phyloP scores from a whole-genome alignment of 1,284 basidiomycete genomes.

The Rhizoctonia solani region DNA sequence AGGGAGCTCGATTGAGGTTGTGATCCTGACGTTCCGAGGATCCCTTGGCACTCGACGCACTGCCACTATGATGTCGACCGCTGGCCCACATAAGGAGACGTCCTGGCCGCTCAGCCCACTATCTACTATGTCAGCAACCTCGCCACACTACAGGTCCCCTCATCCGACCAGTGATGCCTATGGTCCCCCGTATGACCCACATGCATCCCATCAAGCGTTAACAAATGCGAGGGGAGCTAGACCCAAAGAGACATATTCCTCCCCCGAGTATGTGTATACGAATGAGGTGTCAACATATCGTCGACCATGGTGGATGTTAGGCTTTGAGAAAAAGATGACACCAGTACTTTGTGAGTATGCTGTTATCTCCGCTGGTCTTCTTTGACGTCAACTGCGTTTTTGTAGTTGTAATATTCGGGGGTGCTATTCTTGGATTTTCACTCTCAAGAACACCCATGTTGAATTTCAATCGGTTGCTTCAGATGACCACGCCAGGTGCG shows the following conservation, averaged over 20 bases:
- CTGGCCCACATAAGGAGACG: slow-evolving; percentile 1
- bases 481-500: slow-evolving; percentile 35
- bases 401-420: slow-evolving; percentile 36
- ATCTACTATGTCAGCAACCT: neutral
- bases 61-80: neutral
- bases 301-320: slow-evolving; percentile 34
- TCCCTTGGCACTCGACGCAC: neutral
- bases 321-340: slow-evolving; percentile 35
- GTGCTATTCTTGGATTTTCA: slow-evolving; percentile 36
- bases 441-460: slow-evolving; percentile 33
- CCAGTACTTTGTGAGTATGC: slow-evolving; percentile 26
- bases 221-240: too few species aligned
- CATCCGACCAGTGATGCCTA: neutral
- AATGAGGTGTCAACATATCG: neutral
- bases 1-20: too few species aligned
- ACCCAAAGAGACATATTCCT: too few species aligned
- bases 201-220: too few species aligned
- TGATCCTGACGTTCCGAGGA: neutral
- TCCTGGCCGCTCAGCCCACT: slow-evolving; percentile 18
- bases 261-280: too few species aligned
- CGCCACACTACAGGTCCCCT: slow-evolving; percentile 4
- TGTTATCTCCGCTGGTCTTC: neutral
- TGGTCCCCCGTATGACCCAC: slow-evolving; percentile 1
- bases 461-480: slow-evolving; percentile 18
- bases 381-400: neutral